Conservation (phyloP, 306 rosid species). For the Inga laurina region DNA sequence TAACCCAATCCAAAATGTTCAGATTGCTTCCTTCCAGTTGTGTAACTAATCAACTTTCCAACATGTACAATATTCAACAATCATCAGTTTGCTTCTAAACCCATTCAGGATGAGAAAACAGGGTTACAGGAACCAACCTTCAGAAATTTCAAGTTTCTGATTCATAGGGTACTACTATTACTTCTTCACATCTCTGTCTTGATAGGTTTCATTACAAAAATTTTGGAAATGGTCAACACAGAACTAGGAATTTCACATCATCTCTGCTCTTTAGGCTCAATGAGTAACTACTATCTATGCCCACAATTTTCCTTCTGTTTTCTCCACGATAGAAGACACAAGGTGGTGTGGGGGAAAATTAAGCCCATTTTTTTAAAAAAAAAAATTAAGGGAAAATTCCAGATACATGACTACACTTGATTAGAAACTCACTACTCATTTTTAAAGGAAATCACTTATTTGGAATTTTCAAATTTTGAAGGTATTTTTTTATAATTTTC, state of each 20-base stretch:
- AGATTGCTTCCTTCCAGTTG: conserved; percentile 67
- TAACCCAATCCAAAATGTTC: conserved; percentile 83
- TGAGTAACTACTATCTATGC: not conserved
- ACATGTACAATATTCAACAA: conserved; percentile 53
- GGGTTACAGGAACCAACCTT: conserved; percentile 7
- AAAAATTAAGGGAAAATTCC: too few species aligned
- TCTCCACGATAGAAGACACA: not conserved
- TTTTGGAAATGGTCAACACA: not conserved
- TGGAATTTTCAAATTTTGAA: too few species aligned
- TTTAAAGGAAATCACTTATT: too few species aligned
- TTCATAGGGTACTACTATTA: conserved; percentile 14
- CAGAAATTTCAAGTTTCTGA: conserved; percentile 13
- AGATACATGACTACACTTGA: too few species aligned
- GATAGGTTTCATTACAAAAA: conserved; percentile 5
- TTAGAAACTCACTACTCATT: too few species aligned
- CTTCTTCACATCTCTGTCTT: conserved; percentile 7
- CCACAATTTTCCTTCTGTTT: not conserved
- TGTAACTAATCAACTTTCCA: conserved; percentile 84
- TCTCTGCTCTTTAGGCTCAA: conserved; percentile 11
- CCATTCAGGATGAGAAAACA: not conserved
- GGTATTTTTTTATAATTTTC: too few species aligned
- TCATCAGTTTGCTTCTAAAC: conserved; percentile 21
- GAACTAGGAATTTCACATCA: conserved; percentile 20
- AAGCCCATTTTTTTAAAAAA: too few species aligned
- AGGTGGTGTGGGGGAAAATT: too few species aligned